Evolutionary conservation across 192 early-diverging fungal species (phyloP), one percentile per base, ranked within the genome.

Genomic region (Coemansia asiatica): DNA sequence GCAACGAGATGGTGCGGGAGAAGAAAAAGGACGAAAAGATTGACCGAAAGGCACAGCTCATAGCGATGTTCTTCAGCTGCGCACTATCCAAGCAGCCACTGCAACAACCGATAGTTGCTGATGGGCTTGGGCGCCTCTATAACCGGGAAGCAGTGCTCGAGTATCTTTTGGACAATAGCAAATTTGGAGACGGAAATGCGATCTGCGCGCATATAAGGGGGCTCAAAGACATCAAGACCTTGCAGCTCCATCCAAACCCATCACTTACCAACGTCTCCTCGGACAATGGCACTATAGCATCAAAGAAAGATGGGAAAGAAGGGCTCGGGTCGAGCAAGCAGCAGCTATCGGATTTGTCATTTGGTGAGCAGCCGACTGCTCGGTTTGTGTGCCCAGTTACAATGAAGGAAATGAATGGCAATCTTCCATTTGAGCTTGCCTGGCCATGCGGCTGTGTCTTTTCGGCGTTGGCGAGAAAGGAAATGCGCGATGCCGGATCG

Each of bases 81-180:
- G 69, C 81, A 6, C 64, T 83, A 15, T 75, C 75, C n/a, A 75
- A 83, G 44, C 64, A 57, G 28, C 86, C 83, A 8, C 82, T 93
- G 16, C 48, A 70, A 22, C 61, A 68, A 23, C 91, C 91, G 0
- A 65, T 93, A 9, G 90, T 90, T 15, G 73, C 72, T 15, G 80
- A 83, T 55, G 72, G 58, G 9, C 75, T 91, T 5, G 91, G 91
- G 0, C 83, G 85, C 15, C 76, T 93, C 29, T 93, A 90, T 81
- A 91, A 91, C 71, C 89, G 89, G 61, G 86, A 87, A n/a, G 75
- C 85, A 0, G 62, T 92, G 35, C 61, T 92, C 0, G 83, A 88
- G 49, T 86, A 79, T 55, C 74, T 92, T 6, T 70, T 91, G 0
- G 73, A 71, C 23, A 76, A 76, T 51, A 81, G 60, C 25, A 71